Base-by-base conservation (phyloP, 805 yeast species). In the Hermanozyma aechmeae region DNA sequence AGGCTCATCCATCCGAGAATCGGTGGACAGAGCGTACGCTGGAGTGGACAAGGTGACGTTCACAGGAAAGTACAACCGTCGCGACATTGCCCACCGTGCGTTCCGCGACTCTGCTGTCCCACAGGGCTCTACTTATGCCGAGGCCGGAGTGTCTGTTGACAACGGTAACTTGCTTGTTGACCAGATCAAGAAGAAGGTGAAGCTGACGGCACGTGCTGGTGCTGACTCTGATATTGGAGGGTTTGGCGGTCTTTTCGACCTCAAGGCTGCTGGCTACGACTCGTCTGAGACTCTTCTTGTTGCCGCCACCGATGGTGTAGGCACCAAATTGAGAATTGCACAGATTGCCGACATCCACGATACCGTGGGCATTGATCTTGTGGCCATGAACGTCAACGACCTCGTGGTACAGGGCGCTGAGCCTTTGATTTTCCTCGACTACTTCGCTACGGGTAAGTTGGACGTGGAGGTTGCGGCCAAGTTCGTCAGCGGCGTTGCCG, bases 271-370 rank as follows among this genome's bases (percentile, higher is more conserved):
- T 25, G 97, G 97, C 5, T 92, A 78, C 59, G 75, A 76, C 42
- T 73, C 85, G 13, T 74, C 71, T 40, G 77, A 80, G 33, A 76
- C 85, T n/a, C 58, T 92, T 32, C 65, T 92, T 34, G 97, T 92
- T 24, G 96, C 92, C 35, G 97, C 98, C 35, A 92, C 99, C 26
- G 99, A 92, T 60, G 99, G 99, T 60, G 97, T 92, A 34, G 99
- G 99, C 42, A 89, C 98, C 36, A 92, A 92, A 61, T 73, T 92
- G 42, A 77, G 86, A 68, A 76, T 93, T 51, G 98, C 97, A 1
- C 97, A 92, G 63, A 75, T 74, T 40, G 68, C 87, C 61, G 66
- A 79, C 45, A 82, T 81, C 33, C 97, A 93, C 52, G 76, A 85
- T 53, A 89, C 98, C n/a, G 99, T 92, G 25, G 99, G 99, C 52